Conservation (phyloP, 495 filamentous ascomycete genomes). For the Massariosphaeria phaeospora region DNA sequence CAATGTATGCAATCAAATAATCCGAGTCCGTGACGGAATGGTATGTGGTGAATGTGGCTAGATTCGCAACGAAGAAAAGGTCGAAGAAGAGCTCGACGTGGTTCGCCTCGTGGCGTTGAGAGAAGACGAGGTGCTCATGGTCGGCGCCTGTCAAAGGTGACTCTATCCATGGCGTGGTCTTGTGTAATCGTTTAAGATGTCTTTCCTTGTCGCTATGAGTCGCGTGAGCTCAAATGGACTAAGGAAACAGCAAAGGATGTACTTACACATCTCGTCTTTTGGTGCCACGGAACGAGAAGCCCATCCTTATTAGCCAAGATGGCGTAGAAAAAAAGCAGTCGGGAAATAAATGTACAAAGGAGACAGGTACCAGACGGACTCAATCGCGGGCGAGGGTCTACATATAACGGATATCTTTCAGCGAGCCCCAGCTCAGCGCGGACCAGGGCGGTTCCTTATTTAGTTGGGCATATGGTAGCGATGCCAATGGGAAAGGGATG, state of each 20-base stretch:
- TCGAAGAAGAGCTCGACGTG: slow-evolving; percentile 63
- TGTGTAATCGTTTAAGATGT: slow-evolving; percentile 28
- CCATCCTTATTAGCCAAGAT: no score
- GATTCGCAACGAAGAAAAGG: slow-evolving; percentile 64
- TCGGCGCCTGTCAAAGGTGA: slow-evolving; percentile 27
- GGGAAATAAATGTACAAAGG: no score
- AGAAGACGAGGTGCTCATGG: slow-evolving; percentile 28
- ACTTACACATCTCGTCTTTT: slow-evolving; percentile 21
- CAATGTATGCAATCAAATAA: slow-evolving; percentile 28
- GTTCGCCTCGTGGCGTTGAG: slow-evolving; percentile 47
- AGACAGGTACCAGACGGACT: no score
- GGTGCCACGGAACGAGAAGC: slow-evolving; percentile 8
- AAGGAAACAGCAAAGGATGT: no score
- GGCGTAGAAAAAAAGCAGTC: no score
- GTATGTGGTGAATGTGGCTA: slow-evolving; percentile 56
- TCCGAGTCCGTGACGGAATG: slow-evolving; percentile 26
- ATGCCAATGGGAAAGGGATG: no score
- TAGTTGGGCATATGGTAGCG: no score
- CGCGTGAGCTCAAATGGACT: not conserved
- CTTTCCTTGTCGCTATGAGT: slow-evolving; percentile 28
- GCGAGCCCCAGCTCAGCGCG: no score
- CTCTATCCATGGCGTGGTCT: slow-evolving; percentile 25
- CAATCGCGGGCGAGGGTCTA: no score
- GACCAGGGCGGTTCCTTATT: no score
- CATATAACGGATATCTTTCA: no score